Percentiles rank a stretch among this genome's conserved stretches.
These are phyloP conservation scores for Phaeophleospora eucalypticola DNA, from an alignment of 2,329 filamentous ascomycete genomes.

Conservation along the genomic window DNA sequence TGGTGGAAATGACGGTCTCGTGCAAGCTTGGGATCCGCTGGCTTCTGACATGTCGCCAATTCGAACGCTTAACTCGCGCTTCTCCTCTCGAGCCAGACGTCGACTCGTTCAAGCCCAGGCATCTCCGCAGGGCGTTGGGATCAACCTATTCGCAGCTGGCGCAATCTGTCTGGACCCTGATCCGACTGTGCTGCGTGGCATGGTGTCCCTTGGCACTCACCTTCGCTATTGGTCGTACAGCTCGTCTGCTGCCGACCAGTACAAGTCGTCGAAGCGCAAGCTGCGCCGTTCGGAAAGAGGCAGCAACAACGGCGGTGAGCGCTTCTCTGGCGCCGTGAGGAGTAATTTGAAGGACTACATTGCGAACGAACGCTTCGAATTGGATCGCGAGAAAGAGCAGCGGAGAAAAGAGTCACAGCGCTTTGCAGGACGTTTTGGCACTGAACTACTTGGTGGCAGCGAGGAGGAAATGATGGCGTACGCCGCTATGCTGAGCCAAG, in stretches of 20 bases:
- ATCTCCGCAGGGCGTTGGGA: conserved; percentile 63
- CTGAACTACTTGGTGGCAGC: conserved; percentile 62
- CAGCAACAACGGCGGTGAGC: conserved; percentile 56
- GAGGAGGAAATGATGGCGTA: conserved; percentile 63
- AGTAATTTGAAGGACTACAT: conserved; percentile 77
- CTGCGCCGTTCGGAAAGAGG: conserved; percentile 65
- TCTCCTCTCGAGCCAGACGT: conserved; percentile 76
- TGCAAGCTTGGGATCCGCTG: conserved; percentile 95
- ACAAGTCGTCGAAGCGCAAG: conserved; percentile 73
- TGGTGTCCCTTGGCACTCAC: conserved; percentile 81
- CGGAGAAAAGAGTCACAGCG: conserved; percentile 64
- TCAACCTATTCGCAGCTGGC: conserved; percentile 75
- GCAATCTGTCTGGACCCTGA: conserved; percentile 86
- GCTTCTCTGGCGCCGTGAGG: conserved; percentile 59
- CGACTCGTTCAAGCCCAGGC: conserved; percentile 64
- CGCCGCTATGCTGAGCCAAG: conserved; percentile 59
- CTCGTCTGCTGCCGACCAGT: conserved; percentile 69
- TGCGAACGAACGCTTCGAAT: conserved; percentile 75
- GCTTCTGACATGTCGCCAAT: conserved; percentile 74
- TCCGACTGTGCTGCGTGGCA: conserved; percentile 75
- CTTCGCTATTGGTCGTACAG: conserved; percentile 93
- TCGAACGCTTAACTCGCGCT: conserved; percentile 80
- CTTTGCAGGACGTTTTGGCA: conserved; percentile 76
- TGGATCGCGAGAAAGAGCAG: conserved; percentile 67
- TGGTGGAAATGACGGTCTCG: conserved; percentile 89